Percentiles rank a stretch among this genome's conserved stretches.
phyloP scores from a whole-genome alignment of 2,329 filamentous ascomycete species.

The Coniochaeta prunicola region DNA sequence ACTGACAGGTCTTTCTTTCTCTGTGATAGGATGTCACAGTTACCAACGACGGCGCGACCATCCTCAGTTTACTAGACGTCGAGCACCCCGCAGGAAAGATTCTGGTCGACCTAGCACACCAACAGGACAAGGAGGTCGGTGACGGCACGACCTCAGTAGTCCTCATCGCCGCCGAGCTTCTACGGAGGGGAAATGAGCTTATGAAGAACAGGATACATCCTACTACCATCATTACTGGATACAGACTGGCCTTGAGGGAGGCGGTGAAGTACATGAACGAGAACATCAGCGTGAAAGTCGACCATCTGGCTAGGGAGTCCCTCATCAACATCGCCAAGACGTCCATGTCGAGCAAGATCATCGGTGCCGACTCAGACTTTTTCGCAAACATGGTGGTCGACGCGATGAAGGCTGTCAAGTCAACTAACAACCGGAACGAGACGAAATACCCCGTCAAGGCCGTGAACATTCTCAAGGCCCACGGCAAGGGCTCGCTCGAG shows the following conservation, averaged over 20 bases:
- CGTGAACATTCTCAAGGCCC: constrained; percentile 96
- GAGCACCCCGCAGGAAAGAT: constrained; percentile 99
- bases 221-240: constrained; percentile 97
- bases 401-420: constrained; percentile 90
- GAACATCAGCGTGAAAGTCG: constrained; percentile 94
- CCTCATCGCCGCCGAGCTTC: constrained; percentile 89
- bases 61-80: constrained; percentile 89
- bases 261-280: constrained; percentile 99
- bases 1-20: constrained; percentile 15
- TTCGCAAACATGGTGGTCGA: constrained; percentile 97
- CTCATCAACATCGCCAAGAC: constrained; percentile 95
- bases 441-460: constrained; percentile 97
- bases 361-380: constrained; percentile 91
- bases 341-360: constrained; percentile 99
- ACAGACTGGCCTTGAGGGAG: constrained; percentile 89
- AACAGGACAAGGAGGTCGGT: constrained; percentile 98
- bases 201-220: constrained; percentile 99
- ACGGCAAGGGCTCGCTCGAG: constrained; percentile 86
- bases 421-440: constrained; percentile 83
- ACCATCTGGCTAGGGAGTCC: constrained; percentile 81
- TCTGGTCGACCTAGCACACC: constrained; percentile 91
- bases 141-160: constrained; percentile 98
- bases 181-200: constrained; percentile 90
- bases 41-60: constrained; percentile 97
- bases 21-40: constrained; percentile 79